Percentiles rank a stretch among this genome's conserved stretches.
These are phyloP conservation scores for Starmerella khaoyaiensis DNA, from an alignment of 805 yeast genomes.

Conservation along the genomic window DNA sequence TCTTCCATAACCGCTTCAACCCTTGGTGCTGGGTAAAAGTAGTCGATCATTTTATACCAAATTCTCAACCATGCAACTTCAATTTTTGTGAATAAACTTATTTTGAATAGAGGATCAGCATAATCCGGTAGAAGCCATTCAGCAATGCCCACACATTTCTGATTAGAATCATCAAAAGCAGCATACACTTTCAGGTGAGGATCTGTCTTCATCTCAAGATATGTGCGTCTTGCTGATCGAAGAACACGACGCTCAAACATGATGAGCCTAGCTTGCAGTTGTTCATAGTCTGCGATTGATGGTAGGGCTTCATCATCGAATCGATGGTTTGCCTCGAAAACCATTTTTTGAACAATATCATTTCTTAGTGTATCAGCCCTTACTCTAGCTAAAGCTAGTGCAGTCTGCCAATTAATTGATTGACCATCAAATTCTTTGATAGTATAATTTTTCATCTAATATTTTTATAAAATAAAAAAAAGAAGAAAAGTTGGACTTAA, in stretches of 20 bases:
- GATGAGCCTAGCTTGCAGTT: conserved; percentile 1
- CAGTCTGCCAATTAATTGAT: background rate
- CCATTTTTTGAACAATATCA: conserved; percentile 3
- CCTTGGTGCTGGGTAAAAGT: background rate
- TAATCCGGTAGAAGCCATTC: conserved; percentile 2
- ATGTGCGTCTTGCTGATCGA: background rate
- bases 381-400: conserved; percentile 3
- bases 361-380: conserved; percentile 3
- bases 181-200: background rate
- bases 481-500: too few relatives aligned
- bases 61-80: background rate
- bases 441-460: background rate
- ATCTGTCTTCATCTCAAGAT: background rate
- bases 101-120: conserved; percentile 1
- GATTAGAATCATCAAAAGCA: background rate
- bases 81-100: background rate
- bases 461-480: too few relatives aligned
- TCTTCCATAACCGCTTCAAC: background rate
- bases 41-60: conserved; percentile 1
- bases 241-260: conserved; percentile 1
- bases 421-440: conserved; percentile 9
- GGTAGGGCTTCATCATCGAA: conserved; percentile 7
- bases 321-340: background rate
- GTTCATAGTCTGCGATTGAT: conserved; percentile 8
- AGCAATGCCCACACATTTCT: background rate